phyloP scores from a whole-genome alignment of 306 rosid genomes.

The Oxytropis ochrocephala region DNA sequence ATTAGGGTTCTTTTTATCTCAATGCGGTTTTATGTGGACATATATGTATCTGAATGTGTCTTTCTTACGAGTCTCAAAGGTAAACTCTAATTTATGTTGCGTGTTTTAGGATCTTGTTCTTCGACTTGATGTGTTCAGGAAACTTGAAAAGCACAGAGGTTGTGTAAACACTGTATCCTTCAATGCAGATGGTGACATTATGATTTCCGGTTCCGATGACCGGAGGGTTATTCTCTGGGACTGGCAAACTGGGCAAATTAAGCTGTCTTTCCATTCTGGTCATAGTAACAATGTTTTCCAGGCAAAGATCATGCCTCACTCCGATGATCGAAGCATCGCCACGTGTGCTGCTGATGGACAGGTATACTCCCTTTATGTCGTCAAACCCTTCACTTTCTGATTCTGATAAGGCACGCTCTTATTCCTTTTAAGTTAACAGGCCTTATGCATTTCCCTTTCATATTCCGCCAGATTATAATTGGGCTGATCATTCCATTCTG shows the following conservation, averaged over 20 bases:
- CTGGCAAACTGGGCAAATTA: slow-evolving; percentile 55
- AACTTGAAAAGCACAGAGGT: slow-evolving; percentile 66
- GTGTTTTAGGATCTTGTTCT: slow-evolving; percentile 68
- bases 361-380: slow-evolving; percentile 31
- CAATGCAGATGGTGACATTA: slow-evolving; percentile 63
- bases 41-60: slow-evolving; percentile 1
- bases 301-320: slow-evolving; percentile 73
- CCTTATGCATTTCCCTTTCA: background rate
- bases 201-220: slow-evolving; percentile 89
- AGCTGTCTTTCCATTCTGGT: slow-evolving; percentile 61
- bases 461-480: background rate
- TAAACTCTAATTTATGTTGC: background rate
- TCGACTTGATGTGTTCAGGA: slow-evolving; percentile 54
- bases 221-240: slow-evolving; percentile 72
- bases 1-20: background rate
- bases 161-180: slow-evolving; percentile 85
- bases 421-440: background rate
- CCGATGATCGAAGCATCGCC: slow-evolving; percentile 62
- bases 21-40: background rate
- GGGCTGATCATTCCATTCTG: background rate
- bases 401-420: background rate
- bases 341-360: slow-evolving; percentile 96
- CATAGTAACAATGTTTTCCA: slow-evolving; percentile 70
- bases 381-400: background rate
- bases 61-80: too few species aligned